Evolutionary conservation across 140 eudicot species (phyloP), one percentile per base, ranked within the genome.

Genomic region (Oenanthe javanica): DNA sequence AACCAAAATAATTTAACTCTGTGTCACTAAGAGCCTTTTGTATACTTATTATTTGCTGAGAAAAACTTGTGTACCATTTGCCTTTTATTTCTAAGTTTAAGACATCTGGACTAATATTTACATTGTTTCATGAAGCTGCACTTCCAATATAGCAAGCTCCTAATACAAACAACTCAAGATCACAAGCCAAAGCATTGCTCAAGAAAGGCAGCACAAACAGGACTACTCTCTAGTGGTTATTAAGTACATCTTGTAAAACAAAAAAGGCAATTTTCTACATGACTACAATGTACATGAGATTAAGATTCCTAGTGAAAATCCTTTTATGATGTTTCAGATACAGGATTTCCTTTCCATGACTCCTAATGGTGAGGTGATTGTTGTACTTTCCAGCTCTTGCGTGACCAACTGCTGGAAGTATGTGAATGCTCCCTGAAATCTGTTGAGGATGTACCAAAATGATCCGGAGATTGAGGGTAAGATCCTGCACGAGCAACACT

Each of bases 401-500:
- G 43, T 73, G 82, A 21, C 77, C 76, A 59, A 79, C 80, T 84
- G 42, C 77, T 51, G 2, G 69, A 80, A 66, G 72, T 72, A 38
- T 77, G 74, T n/a, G 84, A 79, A 42, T 84, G 52, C 46, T 77
- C 82, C 31, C 85, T 86, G 50, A 84, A 31, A 71, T 88, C 89
- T 27, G 76, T 76, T 3, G 81, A 84, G 74, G 73, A 46, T 74
- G 82, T 38, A 79, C 86, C 69, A 1, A 87, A 88, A 79, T 83
- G 79, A 71, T 73, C 86, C 38, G 85, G 76, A 36, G 79, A 79
- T 52, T 89, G 89, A 31, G 86, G 85, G 81, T 79, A 72, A 47
- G 80, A 54, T 23, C 72, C 74, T 74, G 77, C 83, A 40, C 76
- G 85, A 66, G 88, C 84, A 82, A 82, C 89, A 73, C 96, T n/a